Percentiles rank a stretch among this genome's conserved stretches.
phyloP scores from a whole-genome alignment of 1,284 basidiomycete species.

The Polyporus tsugae region DNA sequence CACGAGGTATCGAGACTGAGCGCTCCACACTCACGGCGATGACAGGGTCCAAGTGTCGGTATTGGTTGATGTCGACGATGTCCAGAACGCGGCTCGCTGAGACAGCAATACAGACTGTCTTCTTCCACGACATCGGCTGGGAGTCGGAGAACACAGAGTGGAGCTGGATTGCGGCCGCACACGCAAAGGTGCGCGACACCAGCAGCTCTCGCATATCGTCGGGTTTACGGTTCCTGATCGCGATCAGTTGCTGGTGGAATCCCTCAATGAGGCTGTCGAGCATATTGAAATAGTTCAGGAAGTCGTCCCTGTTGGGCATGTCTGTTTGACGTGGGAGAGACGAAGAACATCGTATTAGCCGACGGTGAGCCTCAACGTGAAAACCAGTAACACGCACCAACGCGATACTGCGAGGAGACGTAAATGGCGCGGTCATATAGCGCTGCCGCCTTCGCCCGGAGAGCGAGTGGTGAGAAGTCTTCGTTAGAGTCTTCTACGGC shows the following conservation, averaged over 20 bases:
- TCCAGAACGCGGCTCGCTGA: slow-evolving; percentile 28
- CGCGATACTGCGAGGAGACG: slow-evolving; percentile 27
- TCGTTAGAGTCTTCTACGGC: slow-evolving; percentile 30
- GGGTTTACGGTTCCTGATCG: slow-evolving; percentile 15
- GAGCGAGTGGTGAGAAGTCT: slow-evolving; percentile 37
- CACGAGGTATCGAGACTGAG: background rate
- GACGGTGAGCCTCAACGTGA: background rate
- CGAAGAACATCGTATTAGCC: background rate
- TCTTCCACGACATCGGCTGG: slow-evolving; percentile 26
- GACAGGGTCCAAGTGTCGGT: slow-evolving; percentile 30
- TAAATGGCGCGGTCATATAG: slow-evolving; percentile 45
- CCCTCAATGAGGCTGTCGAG: slow-evolving; percentile 32
- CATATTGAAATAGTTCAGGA: slow-evolving; percentile 18
- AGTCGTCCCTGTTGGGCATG: slow-evolving; percentile 25
- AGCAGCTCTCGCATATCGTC: slow-evolving; percentile 32
- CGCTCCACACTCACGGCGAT: slow-evolving; percentile 31
- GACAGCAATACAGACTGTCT: slow-evolving; percentile 29
- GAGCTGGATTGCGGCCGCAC: slow-evolving; percentile 34
- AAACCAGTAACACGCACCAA: slow-evolving; percentile 11
- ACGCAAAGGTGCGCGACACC: slow-evolving; percentile 30
- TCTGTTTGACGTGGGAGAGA: slow-evolving; percentile 10
- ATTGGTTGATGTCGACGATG: slow-evolving; percentile 25
- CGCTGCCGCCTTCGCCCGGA: slow-evolving; percentile 47
- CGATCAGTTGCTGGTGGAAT: slow-evolving; percentile 25
- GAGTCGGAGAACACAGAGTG: slow-evolving; percentile 22